These are phyloP conservation scores for Thelephora aurantiotincta DNA, from an alignment of 768 basidiomycete species.

Conservation along the genomic window DNA sequence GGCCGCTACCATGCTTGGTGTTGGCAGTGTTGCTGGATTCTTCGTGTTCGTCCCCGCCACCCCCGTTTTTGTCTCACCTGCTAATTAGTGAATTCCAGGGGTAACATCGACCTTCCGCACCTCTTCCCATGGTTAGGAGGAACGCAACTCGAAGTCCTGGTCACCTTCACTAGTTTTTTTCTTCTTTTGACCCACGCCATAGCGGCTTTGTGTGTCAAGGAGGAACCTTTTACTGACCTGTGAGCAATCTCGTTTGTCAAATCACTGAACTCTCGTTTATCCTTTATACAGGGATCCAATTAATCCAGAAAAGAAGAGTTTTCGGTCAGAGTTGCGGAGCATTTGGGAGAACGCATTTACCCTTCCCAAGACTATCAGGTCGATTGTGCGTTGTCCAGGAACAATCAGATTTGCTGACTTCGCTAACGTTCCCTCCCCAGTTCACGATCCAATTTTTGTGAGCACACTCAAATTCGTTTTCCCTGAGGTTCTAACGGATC, in stretches of 20 bases:
- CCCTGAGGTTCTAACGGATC: neutral
- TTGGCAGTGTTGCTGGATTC: conserved; percentile 80
- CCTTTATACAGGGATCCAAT: neutral
- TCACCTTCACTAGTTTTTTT: conserved; percentile 56
- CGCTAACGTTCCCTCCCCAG: conserved; percentile 20
- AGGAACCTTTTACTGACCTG: conserved; percentile 40
- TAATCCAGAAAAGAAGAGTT: conserved; percentile 16
- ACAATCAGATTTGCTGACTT: neutral
- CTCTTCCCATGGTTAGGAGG: conserved; percentile 63
- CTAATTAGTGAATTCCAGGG: conserved; percentile 27
- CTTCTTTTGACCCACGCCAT: conserved; percentile 52
- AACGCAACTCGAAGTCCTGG: conserved; percentile 70
- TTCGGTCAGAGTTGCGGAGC: conserved; percentile 34
- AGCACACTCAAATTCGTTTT: conserved; percentile 12
- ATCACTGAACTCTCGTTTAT: neutral
- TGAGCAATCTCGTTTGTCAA: conserved; percentile 9
- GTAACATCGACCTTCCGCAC: conserved; percentile 62
- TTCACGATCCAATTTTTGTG: conserved; percentile 75
- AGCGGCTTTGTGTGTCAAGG: conserved; percentile 50
- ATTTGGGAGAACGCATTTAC: conserved; percentile 60
- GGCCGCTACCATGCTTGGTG: conserved; percentile 85
- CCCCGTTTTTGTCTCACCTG: neutral
- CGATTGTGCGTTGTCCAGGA: conserved; percentile 46
- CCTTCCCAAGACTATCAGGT: conserved; percentile 61
- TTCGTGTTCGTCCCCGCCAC: conserved; percentile 48